Evolutionary conservation across 441 rosid species (phyloP).

Genomic region (Euphorbia neoarborescens): DNA sequence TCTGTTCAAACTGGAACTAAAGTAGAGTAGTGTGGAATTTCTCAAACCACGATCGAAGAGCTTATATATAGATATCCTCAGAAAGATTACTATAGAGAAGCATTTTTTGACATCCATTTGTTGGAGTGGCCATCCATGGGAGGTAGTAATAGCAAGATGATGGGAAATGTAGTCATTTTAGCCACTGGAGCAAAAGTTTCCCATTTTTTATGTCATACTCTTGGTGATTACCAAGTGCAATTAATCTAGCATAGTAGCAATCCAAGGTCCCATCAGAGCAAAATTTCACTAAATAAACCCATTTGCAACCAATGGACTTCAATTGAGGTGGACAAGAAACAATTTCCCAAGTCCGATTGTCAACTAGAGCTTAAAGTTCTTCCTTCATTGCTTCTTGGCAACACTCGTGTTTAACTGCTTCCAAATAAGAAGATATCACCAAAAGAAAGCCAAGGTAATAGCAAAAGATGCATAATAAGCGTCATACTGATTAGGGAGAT

Average conservation of each 20-base stretch:
- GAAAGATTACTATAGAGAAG: neutral
- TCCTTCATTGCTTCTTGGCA: constrained; percentile 4
- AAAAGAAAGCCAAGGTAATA: neutral
- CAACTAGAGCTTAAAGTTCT: neutral
- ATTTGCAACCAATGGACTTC: neutral
- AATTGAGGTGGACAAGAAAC: neutral
- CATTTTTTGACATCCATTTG: neutral
- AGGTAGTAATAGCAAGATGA: neutral
- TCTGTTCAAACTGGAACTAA: neutral
- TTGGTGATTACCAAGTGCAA: neutral
- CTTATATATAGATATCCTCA: neutral
- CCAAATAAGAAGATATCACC: neutral
- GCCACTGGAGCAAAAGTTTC: neutral
- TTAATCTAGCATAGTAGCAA: neutral
- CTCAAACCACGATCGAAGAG: neutral
- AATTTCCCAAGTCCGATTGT: neutral
- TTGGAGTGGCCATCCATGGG: neutral
- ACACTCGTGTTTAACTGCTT: neutral
- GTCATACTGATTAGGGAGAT: neutral
- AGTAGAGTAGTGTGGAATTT: neutral
- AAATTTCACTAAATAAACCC: neutral
- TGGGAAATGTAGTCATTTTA: neutral
- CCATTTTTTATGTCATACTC: neutral
- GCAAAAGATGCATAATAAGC: neutral
- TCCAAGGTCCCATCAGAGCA: neutral